Evolutionary conservation across 78 protist genomes (phyloP).

Genomic region (Dictyostelium purpureum): DNA sequence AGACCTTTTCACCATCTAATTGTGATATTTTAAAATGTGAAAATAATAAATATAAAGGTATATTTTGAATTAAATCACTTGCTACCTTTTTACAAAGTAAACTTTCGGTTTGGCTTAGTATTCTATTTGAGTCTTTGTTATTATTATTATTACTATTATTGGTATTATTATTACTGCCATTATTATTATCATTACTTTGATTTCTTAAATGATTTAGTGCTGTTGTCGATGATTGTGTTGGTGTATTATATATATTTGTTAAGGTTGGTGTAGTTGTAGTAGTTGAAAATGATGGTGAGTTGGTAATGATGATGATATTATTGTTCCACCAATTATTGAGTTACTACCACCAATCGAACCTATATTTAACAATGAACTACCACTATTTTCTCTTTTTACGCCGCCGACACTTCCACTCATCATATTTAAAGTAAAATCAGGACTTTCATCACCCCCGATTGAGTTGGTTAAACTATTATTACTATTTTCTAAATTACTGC

Average conservation of each 20-base stretch:
- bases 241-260: too few relatives aligned
- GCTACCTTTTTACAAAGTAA: slow-evolving; percentile 58
- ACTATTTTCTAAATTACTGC: not conserved
- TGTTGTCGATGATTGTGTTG: too few relatives aligned
- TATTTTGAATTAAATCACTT: slow-evolving; percentile 57
- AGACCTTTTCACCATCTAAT: slow-evolving; percentile 22
- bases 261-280: not conserved
- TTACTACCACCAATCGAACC: too few relatives aligned
- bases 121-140: not conserved
- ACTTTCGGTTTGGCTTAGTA: slow-evolving; percentile 19
- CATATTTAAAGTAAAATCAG: not conserved
- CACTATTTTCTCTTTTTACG: not conserved
- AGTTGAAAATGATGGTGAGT: not conserved
- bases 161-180: not conserved
- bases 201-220: not conserved
- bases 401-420: too few relatives aligned
- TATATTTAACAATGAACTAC: not conserved
- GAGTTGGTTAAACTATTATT: not conserved
- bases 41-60: slow-evolving; percentile 38
- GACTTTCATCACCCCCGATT: not conserved
- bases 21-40: slow-evolving; percentile 39
- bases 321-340: not conserved
- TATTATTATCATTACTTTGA: not conserved
- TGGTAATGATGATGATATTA: not conserved
- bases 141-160: not conserved